Percentiles rank a stretch among this genome's conserved stretches.
These are phyloP conservation scores for Lactifluus hygrophoroides DNA, from an alignment of 768 basidiomycete species.

Conservation along the genomic window DNA sequence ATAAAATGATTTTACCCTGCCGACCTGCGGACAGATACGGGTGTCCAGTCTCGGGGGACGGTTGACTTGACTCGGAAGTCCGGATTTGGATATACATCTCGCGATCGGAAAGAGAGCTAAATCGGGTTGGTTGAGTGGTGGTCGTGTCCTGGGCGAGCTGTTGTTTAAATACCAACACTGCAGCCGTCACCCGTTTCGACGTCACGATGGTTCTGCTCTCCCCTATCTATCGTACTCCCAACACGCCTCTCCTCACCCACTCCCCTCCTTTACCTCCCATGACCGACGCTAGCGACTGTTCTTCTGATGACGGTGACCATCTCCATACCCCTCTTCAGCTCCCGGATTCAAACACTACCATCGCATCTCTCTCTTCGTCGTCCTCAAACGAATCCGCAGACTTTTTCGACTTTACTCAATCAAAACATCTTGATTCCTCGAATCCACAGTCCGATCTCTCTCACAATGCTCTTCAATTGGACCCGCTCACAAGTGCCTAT, in stretches of 20 bases:
- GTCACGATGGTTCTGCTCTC: constrained; percentile 3
- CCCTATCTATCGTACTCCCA: constrained; percentile 9
- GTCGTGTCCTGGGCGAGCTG: not conserved
- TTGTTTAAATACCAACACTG: constrained; percentile 16
- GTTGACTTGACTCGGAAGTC: not conserved
- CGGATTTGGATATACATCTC: not conserved
- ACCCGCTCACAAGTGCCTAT: not conserved
- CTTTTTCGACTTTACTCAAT: constrained; percentile 4
- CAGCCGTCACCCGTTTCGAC: too few species aligned
- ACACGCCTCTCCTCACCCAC: constrained; percentile 9
- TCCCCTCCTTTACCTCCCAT: constrained; percentile 11
- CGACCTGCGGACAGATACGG: not conserved
- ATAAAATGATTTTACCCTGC: not conserved
- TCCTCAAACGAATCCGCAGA: constrained; percentile 9
- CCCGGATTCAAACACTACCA: constrained; percentile 7
- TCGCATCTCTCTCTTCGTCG: constrained; percentile 8
- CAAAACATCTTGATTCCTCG: constrained; percentile 19
- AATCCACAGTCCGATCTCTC: constrained; percentile 15
- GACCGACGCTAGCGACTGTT: constrained; percentile 19
- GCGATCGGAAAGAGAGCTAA: not conserved
- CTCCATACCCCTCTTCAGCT: constrained; percentile 19
- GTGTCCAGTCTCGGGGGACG: not conserved
- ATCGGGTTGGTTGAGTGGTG: not conserved
- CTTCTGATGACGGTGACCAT: constrained; percentile 20
- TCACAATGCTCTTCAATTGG: constrained; percentile 18